Evolutionary conservation across 73 alveolate genomes (phyloP).

Genomic region (Paramecium octaurelia): DNA sequence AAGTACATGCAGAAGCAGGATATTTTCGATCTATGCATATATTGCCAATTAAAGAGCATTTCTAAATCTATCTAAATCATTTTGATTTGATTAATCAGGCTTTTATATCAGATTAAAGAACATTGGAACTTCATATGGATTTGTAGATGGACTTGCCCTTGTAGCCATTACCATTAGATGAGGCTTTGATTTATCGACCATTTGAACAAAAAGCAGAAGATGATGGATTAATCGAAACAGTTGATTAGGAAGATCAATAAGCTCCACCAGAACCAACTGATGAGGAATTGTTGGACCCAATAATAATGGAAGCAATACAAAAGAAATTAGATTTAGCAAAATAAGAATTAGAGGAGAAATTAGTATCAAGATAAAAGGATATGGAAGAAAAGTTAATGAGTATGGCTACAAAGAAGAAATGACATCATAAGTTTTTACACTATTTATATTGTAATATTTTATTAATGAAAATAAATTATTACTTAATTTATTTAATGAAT

Average conservation of each 20-base stretch:
- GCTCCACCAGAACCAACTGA: slow-evolving; percentile 48
- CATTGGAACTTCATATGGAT: slow-evolving; percentile 29
- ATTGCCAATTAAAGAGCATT: background rate
- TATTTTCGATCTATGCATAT: background rate
- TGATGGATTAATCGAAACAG: background rate
- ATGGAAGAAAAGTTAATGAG: slow-evolving; percentile 22
- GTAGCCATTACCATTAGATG: background rate
- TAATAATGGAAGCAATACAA: background rate
- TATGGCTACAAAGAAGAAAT: background rate
- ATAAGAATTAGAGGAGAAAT: slow-evolving; percentile 19
- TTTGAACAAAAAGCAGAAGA: background rate
- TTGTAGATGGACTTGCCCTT: background rate
- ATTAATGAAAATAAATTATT: background rate
- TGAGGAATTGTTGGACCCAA: slow-evolving; percentile 33
- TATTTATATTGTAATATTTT: background rate
- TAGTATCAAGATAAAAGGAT: background rate
- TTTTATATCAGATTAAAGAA: background rate
- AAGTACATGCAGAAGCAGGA: background rate
- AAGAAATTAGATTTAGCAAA: background rate
- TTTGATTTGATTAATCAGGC: background rate
- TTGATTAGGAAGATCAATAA: background rate
- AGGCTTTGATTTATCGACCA: background rate
- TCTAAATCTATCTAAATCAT: background rate
- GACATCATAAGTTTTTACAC: background rate
- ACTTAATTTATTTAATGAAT: too few species aligned